Base-by-base conservation (phyloP, 331 rosid species). In the Cydonia oblonga region DNA sequence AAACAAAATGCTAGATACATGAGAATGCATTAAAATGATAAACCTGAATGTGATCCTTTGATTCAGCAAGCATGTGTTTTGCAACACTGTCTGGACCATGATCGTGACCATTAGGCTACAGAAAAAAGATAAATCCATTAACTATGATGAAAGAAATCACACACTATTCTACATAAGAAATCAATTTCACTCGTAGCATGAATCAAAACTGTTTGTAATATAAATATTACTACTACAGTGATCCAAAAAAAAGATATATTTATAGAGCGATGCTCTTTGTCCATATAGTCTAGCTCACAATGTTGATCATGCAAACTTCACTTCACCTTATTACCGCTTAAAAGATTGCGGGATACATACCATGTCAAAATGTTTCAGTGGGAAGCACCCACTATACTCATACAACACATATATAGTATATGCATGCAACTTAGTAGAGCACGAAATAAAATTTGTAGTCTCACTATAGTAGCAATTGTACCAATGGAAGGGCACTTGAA, bases 31-130 rank as follows among this genome's bases (percentile, higher is more conserved):
- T 25, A 33, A 75, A 60, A 67, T 73, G 72, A 70, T 58, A 71
- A 81, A 91, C 98, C 98, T 91, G 92, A 77, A 93, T 93, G 71
- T 93, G 92, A 84, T 93, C 98, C 87, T 68, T 88, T 69, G 96
- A 90, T 60, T 68, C 79, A 69, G 87, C 86, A 78, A 93, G 91
- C 96, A 86, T 91, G 66, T 49, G 74, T 69, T 83, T 83, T 23
- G 22, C 83, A 79, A 78, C 85, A 66, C 73, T 74, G 75, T 87
- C 85, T 56, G 97, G 78, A 51, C 92, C 98, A 70, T 91, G 91
- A 73, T 93, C 89, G 71, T 91, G 88, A 64, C 82, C 92, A 75
- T 93, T 93, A 70, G 98, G 97, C 98, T 93, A 86, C 84, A 81
- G 16, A 63, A 80, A 61, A 78, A 70, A 15, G 14, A 53, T 16